Base-by-base conservation (phyloP, 192 early-diverging fungal genomes). In the Borealophlyctis nickersoniae region DNA sequence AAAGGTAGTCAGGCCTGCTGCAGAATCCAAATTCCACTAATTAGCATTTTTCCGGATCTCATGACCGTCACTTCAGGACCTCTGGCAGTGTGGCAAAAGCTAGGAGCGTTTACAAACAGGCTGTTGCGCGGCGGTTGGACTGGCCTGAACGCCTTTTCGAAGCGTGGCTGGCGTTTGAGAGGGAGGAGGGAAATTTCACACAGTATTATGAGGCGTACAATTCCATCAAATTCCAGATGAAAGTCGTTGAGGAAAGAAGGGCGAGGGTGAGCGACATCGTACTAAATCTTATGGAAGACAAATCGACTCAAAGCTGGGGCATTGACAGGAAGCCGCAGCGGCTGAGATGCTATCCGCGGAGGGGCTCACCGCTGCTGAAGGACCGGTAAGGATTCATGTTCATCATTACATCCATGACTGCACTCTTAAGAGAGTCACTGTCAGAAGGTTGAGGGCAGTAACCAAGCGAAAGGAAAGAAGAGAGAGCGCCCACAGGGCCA, bases 151-250 rank as follows among this genome's bases (percentile, higher is more conserved):
- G 52, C 3, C 48, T 77, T 4, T 73, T 73, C 39, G 36, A 70
- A n/a, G 58, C 63, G 7, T 77, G 66, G 66, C 60, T 77, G 30
- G 4, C 59, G 5, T 74, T 73, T 54, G 75, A 77, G 50, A 19
- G 36, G 14, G 62, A 72, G 29, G 13, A 54, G 9, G 69, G 74
- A 14, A 9, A 23, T 16, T 36, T 72, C 1, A 52, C 58, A 29
- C 27, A 9, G 9, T 67, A 58, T 32, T 75, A 72, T 45, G 52
- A 69, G 14, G 74, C 74, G 5, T 14, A 30, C 3, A 48, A 14
- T 9, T 2, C 29, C 2, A 62, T 75, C 30, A 33, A 35, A 32
- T 56, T 53, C n/a, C 67, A 60, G 53, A n/a, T 2, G 45, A 48
- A 53, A 30, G 33, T 28, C 28, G 56, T 69, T 24, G 31, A 61